Conservation (phyloP, 768 basidiomycete genomes). For the Glaciozyma martinii region DNA sequence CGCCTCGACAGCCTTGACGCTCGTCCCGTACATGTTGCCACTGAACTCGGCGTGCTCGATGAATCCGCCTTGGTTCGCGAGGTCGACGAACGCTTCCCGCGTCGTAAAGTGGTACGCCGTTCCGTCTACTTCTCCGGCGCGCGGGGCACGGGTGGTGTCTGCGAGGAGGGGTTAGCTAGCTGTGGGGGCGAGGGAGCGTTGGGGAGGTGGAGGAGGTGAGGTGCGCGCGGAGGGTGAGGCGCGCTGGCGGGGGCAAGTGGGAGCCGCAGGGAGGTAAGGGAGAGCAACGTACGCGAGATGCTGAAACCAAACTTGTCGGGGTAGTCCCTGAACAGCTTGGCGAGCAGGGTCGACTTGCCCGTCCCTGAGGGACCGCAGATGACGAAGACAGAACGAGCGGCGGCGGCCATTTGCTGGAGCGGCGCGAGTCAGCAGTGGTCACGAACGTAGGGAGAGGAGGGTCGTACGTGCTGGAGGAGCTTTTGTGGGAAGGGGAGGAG, state of each 20-base stretch:
- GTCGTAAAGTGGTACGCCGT: conserved; percentile 79
- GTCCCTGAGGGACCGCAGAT: conserved; percentile 57
- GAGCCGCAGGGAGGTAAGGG: neutral
- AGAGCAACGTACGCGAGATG: conserved; percentile 63
- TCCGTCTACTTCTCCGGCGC: conserved; percentile 72
- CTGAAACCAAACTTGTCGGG: conserved; percentile 86
- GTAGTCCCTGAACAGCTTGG: conserved; percentile 65
- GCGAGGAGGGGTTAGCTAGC: neutral
- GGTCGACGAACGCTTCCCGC: conserved; percentile 57
- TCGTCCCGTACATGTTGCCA: conserved; percentile 87
- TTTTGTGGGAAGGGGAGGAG: too few relatives aligned
- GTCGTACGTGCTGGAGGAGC: too few relatives aligned
- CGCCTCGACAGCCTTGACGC: conserved; percentile 60
- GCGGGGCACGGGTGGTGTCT: conserved; percentile 84
- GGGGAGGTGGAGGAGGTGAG: neutral
- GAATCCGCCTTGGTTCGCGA: conserved; percentile 65
- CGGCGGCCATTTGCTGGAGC: neutral
- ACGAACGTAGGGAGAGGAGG: too few relatives aligned
- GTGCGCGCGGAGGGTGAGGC: neutral
- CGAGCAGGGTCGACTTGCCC: conserved; percentile 84
- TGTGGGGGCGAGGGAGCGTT: neutral
- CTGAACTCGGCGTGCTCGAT: conserved; percentile 93
- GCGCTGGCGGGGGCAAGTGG: neutral
- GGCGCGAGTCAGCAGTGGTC: too few relatives aligned
- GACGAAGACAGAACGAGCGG: conserved; percentile 53